Evolutionary conservation across 2,329 filamentous ascomycete species (phyloP).

Genomic region (Aspergillus sojae): DNA sequence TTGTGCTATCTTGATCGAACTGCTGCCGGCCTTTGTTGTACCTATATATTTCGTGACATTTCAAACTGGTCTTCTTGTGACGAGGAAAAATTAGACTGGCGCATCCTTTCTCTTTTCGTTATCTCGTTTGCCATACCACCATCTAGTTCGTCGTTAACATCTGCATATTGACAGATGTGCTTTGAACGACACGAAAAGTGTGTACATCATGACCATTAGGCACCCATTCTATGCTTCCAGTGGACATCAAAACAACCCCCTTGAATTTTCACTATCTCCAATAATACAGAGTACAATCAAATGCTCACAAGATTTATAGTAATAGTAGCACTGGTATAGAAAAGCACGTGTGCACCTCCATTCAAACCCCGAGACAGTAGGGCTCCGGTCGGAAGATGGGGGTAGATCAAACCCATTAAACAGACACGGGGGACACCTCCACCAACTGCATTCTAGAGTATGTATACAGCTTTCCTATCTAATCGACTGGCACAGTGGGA

Average conservation of each 20-base stretch:
- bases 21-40: slow-evolving; percentile 29
- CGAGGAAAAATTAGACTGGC: neutral
- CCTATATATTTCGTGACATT: slow-evolving; percentile 28
- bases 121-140: slow-evolving; percentile 7
- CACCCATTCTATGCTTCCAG: neutral
- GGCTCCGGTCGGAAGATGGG: slow-evolving; percentile 19
- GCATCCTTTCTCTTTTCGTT: slow-evolving; percentile 3
- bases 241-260: slow-evolving; percentile 15
- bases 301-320: slow-evolving; percentile 25
- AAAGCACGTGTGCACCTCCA: slow-evolving; percentile 28
- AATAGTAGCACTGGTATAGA: slow-evolving; percentile 27
- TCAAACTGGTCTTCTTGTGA: slow-evolving; percentile 11
- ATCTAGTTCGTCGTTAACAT: neutral
- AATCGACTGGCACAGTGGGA: slow-evolving; percentile 24
- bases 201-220: neutral
- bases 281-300: slow-evolving; percentile 26
- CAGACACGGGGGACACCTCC: slow-evolving; percentile 25
- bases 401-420: slow-evolving; percentile 23
- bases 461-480: slow-evolving; percentile 44
- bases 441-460: slow-evolving; percentile 39
- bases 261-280: slow-evolving; percentile 22
- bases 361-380: slow-evolving; percentile 7
- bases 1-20: slow-evolving; percentile 18
- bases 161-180: neutral
- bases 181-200: neutral